Conservation (phyloP, 306 rosid species). For the Vigna mungo region DNA sequence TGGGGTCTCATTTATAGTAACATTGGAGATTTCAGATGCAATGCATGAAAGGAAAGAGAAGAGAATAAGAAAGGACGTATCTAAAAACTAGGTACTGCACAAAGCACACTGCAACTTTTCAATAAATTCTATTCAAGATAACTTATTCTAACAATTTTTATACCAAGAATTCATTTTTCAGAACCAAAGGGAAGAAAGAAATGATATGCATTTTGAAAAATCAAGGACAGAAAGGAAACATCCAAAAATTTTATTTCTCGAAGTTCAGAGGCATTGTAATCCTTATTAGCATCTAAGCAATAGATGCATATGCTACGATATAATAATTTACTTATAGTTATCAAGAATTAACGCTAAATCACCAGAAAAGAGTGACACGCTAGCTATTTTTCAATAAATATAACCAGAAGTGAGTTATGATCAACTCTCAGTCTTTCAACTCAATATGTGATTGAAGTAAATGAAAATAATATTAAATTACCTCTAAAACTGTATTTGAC, state of each 20-base stretch:
- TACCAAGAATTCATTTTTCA: not conserved
- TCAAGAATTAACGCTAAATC: constrained; percentile 37
- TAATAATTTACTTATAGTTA: constrained; percentile 10
- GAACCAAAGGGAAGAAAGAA: constrained; percentile 13
- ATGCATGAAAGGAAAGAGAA: no score
- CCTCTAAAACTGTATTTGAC: constrained; percentile 55
- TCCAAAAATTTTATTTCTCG: not conserved
- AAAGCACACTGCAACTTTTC: no score
- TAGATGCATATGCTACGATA: constrained; percentile 17
- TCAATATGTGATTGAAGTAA: constrained; percentile 6
- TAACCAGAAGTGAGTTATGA: constrained; percentile 20
- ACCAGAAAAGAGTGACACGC: not conserved
- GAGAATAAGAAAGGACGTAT: no score
- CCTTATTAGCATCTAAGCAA: constrained; percentile 33
- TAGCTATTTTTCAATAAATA: constrained; percentile 21
- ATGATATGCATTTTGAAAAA: not conserved
- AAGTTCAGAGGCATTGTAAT: constrained; percentile 11
- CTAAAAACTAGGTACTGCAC: no score
- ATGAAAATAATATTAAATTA: constrained; percentile 42
- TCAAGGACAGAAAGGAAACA: constrained; percentile 1
- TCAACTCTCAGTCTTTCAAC: not conserved
- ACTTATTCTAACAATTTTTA: not conserved
- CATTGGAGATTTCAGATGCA: no score
- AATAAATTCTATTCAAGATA: no score
- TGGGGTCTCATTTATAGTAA: no score